Base-by-base conservation (phyloP, 768 basidiomycete genomes). In the Suillus hirtellus region DNA sequence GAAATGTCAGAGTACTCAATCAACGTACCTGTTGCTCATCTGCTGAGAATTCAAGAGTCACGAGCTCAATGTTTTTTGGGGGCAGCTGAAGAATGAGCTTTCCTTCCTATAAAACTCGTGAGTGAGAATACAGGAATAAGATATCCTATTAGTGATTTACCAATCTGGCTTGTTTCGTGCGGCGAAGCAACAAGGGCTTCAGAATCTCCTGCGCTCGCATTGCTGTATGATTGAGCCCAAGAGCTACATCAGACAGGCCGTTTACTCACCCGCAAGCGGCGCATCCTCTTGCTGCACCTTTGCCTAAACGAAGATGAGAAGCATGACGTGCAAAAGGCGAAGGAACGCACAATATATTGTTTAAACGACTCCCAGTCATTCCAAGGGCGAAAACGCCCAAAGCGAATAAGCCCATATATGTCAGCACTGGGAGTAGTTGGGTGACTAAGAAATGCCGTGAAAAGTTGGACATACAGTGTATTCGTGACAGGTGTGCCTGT, bases 401-500 rank as follows among this genome's bases (percentile, higher is more conserved):
- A 91, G 3, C 89, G 84, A 40, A 92, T 75, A 34, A 89, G 80
- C 8, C 88, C 86, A 69, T 90, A 90, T 27, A 90, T 81, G 71
- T 90, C 89, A 11, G 86, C 85, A 24, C 88, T 46, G 31, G 3
- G 19, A 46, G 4, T 17, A 59, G 17, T 34, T 60, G 10, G 10
- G 31, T 27, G 31, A 54, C 14, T n/a, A 17, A 59, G 27, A 60
- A 60, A 38, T 56, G n/a, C 15, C 15, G 12, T 15, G 9, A 61
- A 42, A 42, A 24, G 24, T 42, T 40, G 27, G 19, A 63, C 80
- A 4, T 67, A 89, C 89, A 86, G 75, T 3, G 87, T 85, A 62
- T 91, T 90, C 0, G 89, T 90, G 11, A 90, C 84, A 1, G 89
- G 89, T 0, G 89, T 90, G 42, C 89, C 89, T 0, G 90, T 92